Conservation (phyloP, 768 basidiomycete species). For the Leucocoprinus leucothites region DNA sequence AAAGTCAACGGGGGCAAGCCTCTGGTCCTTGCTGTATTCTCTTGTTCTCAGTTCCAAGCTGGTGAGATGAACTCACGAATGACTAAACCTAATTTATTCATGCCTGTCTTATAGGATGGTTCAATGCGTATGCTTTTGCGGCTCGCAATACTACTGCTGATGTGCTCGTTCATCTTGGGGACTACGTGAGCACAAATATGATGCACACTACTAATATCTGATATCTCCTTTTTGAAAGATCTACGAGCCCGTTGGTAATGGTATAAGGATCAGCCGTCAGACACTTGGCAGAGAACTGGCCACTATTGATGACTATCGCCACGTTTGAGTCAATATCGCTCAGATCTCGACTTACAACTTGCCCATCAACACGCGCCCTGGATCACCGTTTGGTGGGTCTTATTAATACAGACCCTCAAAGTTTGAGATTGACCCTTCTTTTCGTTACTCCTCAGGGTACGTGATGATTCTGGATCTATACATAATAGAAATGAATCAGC, state of each 20-base stretch:
- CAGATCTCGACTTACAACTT: slow-evolving; percentile 42
- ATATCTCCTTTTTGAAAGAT: slow-evolving; percentile 27
- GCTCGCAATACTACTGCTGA: slow-evolving; percentile 50
- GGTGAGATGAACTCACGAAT: slow-evolving; percentile 24
- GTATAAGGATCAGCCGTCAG: slow-evolving; percentile 45
- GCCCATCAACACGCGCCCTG: slow-evolving; percentile 51
- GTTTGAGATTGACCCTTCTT: no score
- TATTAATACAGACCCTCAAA: neutral
- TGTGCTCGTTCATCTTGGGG: slow-evolving; percentile 55
- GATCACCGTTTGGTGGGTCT: slow-evolving; percentile 48
- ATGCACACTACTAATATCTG: neutral
- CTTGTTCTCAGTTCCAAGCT: slow-evolving; percentile 52
- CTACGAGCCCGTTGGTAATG: slow-evolving; percentile 45
- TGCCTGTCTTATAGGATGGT: slow-evolving; percentile 37
- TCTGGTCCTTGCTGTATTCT: slow-evolving; percentile 52
- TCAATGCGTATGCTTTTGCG: slow-evolving; percentile 59
- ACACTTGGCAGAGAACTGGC: slow-evolving; percentile 53
- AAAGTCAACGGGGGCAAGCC: slow-evolving; percentile 50
- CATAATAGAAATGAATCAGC: neutral
- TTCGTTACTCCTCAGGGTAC: no score
- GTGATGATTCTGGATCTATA: no score
- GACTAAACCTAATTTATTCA: no score
- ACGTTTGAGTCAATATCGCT: slow-evolving; percentile 50
- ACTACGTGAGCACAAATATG: slow-evolving; percentile 40
- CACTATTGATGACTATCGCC: slow-evolving; percentile 53